phyloP scores from a whole-genome alignment of 306 rosid genomes.

The Prinsepia uniflora region DNA sequence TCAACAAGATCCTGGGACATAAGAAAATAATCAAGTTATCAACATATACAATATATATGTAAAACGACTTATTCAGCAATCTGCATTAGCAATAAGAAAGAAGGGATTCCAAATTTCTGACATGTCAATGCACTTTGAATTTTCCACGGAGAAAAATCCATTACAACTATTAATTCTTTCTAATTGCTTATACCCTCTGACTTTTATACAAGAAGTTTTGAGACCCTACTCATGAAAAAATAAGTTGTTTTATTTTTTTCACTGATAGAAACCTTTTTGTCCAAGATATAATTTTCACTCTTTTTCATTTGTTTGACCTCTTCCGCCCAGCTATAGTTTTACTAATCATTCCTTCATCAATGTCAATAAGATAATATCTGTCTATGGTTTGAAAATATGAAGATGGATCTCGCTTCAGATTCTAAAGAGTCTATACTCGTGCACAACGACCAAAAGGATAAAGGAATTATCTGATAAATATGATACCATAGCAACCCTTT shows the following conservation, averaged over 20 bases:
- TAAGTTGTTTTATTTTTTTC: neutral
- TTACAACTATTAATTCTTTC: neutral
- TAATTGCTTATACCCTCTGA: neutral
- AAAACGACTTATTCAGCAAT: neutral
- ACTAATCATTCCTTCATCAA: neutral
- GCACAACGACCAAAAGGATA: neutral
- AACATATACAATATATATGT: neutral
- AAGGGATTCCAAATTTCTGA: neutral
- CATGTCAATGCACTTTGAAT: neutral
- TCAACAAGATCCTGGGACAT: slow-evolving; percentile 79
- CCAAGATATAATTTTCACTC: too few relatives aligned
- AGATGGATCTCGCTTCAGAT: neutral
- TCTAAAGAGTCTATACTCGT: too few relatives aligned
- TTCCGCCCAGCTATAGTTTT: neutral
- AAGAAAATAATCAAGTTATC: neutral
- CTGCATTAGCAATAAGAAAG: neutral
- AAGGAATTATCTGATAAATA: neutral
- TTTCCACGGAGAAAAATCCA: neutral
- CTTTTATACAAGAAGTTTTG: neutral
- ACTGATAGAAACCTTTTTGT: neutral
- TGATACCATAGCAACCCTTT: neutral
- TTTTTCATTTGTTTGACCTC: neutral
- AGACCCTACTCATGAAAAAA: neutral
- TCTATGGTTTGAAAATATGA: neutral
- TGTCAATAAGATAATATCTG: neutral